Percentiles rank a stretch among this genome's conserved stretches.
Evolutionary conservation across 768 basidiomycete species (phyloP).

Genomic region (Fibroporia radiculosa): DNA sequence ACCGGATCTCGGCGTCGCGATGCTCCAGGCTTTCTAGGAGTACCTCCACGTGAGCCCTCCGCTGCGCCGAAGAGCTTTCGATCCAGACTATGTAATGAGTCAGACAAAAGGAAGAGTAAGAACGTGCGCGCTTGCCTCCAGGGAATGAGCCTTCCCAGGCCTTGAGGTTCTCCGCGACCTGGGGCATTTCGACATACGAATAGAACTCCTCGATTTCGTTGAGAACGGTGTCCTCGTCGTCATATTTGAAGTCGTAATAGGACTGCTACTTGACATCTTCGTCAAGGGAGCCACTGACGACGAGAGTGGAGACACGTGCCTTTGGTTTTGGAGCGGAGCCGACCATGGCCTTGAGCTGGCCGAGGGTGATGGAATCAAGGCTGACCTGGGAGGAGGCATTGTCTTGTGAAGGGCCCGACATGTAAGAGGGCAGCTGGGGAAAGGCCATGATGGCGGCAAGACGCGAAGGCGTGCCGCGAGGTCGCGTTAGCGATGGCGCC

Average conservation of each 20-base stretch:
- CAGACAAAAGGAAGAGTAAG: neutral
- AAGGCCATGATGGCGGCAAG: conserved; percentile 24
- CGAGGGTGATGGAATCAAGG: conserved; percentile 71
- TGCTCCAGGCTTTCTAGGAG: conserved; percentile 87
- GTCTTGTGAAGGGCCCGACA: conserved; percentile 25
- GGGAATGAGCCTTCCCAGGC: conserved; percentile 83
- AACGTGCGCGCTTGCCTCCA: conserved; percentile 44
- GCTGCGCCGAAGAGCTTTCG: conserved; percentile 47
- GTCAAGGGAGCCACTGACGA: conserved; percentile 16
- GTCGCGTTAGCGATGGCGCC: conserved; percentile 1
- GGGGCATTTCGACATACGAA: conserved; percentile 91
- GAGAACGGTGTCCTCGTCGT: conserved; percentile 94
- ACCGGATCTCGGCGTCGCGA: conserved; percentile 74
- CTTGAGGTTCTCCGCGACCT: conserved; percentile 79
- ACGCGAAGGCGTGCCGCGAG: neutral
- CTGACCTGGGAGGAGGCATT: conserved; percentile 29
- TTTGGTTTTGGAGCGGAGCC: conserved; percentile 66
- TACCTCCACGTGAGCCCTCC: conserved; percentile 69
- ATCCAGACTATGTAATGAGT: conserved; percentile 82
- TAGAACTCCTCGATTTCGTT: conserved; percentile 98
- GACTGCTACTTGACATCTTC: conserved; percentile 51
- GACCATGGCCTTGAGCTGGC: conserved; percentile 73
- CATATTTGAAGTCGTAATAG: conserved; percentile 87
- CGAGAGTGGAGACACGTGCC: conserved; percentile 31
- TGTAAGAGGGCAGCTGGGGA: conserved; percentile 21